A percentile compares a stretch with the other conserved stretches of the same genome.
These are phyloP conservation scores for Tuber umbilicatum DNA, from an alignment of 495 filamentous ascomycete genomes.

Conservation along the genomic window DNA sequence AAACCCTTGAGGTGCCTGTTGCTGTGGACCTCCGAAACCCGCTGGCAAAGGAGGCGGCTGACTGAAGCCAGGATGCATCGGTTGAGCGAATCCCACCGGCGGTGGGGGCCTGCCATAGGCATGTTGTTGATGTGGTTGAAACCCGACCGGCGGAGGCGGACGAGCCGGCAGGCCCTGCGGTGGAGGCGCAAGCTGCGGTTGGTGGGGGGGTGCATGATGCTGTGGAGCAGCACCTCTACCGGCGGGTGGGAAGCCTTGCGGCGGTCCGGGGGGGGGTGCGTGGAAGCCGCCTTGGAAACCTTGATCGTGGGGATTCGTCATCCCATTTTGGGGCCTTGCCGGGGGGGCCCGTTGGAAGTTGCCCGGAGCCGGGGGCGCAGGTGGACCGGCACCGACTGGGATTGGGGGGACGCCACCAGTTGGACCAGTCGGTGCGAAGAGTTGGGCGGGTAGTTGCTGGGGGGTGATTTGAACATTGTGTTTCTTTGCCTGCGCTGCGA, in stretches of 20 bases:
- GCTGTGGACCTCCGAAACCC: slow-evolving; percentile 35
- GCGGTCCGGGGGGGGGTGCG: slow-evolving; percentile 28
- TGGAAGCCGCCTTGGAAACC: slow-evolving; percentile 20
- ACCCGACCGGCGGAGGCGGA: slow-evolving; percentile 36
- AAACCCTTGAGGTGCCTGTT: slow-evolving; percentile 30
- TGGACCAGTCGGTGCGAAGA: slow-evolving; percentile 40
- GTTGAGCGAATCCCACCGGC: slow-evolving; percentile 34
- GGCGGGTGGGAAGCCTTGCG: slow-evolving; percentile 24
- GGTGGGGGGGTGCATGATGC: slow-evolving; percentile 33
- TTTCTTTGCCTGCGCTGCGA: slow-evolving; percentile 86
- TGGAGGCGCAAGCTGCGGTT: slow-evolving; percentile 39
- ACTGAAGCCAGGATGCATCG: slow-evolving; percentile 31
- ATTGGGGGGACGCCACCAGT: slow-evolving; percentile 28
- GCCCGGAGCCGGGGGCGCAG: slow-evolving; percentile 29
- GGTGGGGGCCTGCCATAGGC: slow-evolving; percentile 35
- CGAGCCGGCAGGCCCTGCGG: slow-evolving; percentile 40
- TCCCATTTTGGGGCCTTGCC: slow-evolving; percentile 24
- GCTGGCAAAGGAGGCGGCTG: slow-evolving; percentile 36
- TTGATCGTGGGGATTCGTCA: slow-evolving; percentile 27
- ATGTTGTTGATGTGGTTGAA: slow-evolving; percentile 33
- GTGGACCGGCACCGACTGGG: slow-evolving; percentile 25
- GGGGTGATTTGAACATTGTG: slow-evolving; percentile 62
- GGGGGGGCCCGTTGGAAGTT: slow-evolving; percentile 30
- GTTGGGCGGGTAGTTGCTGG: slow-evolving; percentile 37
- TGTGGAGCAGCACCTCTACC: slow-evolving; percentile 20